A percentile compares a stretch with the other conserved stretches of the same genome.
These are phyloP conservation scores for Coemansia sp. DNA, from an alignment of 192 early-diverging fungal species.

Conservation along the genomic window DNA sequence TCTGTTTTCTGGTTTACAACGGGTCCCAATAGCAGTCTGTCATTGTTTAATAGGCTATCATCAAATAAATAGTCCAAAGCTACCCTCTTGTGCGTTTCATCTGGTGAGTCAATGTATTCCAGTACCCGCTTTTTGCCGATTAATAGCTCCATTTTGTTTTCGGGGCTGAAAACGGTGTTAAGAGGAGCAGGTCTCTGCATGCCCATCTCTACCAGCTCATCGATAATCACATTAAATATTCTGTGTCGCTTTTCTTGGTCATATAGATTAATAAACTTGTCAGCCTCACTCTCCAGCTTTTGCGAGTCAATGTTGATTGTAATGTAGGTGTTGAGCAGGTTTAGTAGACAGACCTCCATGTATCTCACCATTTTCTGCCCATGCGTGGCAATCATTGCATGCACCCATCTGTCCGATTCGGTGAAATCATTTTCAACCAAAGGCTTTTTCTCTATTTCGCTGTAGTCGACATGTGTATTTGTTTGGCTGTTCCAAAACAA, in stretches of 20 bases:
- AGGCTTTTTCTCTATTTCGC: not conserved
- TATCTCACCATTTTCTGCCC: not conserved
- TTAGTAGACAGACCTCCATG: not conserved
- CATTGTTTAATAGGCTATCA: no score
- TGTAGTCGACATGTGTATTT: not conserved
- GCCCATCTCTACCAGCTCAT: not conserved
- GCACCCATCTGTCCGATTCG: not conserved
- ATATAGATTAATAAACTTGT: not conserved
- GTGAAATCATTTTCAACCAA: not conserved
- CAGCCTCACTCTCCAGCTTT: not conserved
- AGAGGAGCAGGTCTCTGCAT: not conserved
- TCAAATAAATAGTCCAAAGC: no score
- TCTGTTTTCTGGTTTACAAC: no score
- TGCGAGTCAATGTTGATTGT: not conserved
- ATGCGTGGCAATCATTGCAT: not conserved
- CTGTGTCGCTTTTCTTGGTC: not conserved
- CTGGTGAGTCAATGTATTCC: no score
- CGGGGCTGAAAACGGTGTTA: no score
- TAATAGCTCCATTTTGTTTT: no score
- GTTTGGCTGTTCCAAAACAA: not conserved
- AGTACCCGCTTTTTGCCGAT: no score
- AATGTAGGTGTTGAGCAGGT: not conserved
- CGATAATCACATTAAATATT: not conserved
- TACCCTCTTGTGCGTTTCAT: no score
- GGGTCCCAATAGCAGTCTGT: no score